A percentile compares a stretch with the other conserved stretches of the same genome.
phyloP scores from a whole-genome alignment of 177 flowering plant species.

The Vitis hybrid region DNA sequence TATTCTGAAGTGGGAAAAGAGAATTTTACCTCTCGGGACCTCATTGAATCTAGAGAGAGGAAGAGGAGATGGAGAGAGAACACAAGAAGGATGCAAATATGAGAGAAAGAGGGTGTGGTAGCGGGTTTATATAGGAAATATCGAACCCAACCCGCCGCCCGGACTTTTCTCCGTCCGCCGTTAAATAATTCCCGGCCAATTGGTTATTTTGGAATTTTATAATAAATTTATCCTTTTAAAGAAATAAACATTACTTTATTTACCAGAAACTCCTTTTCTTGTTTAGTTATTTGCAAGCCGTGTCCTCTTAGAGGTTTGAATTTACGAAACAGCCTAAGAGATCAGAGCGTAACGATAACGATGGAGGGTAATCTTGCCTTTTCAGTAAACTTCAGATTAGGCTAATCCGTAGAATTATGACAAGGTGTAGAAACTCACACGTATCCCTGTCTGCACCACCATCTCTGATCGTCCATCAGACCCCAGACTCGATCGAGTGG shows the following conservation, averaged over 20 bases:
- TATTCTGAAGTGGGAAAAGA: constrained; percentile 5
- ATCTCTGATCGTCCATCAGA: neutral
- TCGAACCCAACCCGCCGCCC: constrained; percentile 31
- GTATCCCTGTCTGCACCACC: neutral
- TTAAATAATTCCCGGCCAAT: constrained; percentile 14
- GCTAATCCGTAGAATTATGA: neutral
- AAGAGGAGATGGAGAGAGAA: constrained; percentile 8
- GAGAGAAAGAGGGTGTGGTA: constrained; percentile 21
- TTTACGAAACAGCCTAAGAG: constrained; percentile 2
- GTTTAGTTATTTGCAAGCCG: constrained; percentile 3
- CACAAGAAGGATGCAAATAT: constrained; percentile 20
- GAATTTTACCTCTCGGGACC: constrained; percentile 32
- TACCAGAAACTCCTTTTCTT: neutral
- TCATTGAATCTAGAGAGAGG: constrained; percentile 13
- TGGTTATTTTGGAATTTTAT: constrained; percentile 5
- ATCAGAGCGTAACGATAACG: neutral
- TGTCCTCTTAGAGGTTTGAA: neutral
- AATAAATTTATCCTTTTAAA: constrained; percentile 8
- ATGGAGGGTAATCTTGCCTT: constrained; percentile 6
- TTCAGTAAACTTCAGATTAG: neutral
- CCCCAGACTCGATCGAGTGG: neutral
- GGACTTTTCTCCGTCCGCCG: constrained; percentile 35
- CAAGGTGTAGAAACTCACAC: constrained; percentile 2
- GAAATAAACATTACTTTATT: neutral
- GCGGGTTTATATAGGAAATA: constrained; percentile 58